These are phyloP conservation scores for Spongispora temasekensis DNA, from an alignment of 1,284 basidiomycete genomes.

Conservation along the genomic window DNA sequence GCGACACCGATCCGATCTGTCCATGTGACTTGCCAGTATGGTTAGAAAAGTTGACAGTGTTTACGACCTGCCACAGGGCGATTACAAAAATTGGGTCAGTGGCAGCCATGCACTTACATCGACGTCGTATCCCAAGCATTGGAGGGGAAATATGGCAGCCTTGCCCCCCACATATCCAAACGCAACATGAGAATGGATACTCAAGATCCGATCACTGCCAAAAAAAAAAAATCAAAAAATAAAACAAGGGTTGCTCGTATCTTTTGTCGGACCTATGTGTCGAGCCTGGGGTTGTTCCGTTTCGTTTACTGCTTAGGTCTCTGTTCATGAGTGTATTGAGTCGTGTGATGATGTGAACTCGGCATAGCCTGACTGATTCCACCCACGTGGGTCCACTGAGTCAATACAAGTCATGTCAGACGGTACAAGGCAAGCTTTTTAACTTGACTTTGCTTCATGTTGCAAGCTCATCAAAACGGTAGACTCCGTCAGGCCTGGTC, in stretches of 20 bases:
- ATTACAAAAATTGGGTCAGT: neutral
- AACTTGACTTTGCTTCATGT: neutral
- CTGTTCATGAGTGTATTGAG: no score
- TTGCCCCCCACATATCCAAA: slow-evolving; percentile 96
- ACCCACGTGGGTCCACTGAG: no score
- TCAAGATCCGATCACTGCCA: slow-evolving; percentile 56
- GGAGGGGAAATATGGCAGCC: slow-evolving; percentile 94
- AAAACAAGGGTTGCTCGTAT: no score
- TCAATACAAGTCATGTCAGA: slow-evolving; percentile 37
- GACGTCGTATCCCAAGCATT: slow-evolving; percentile 94
- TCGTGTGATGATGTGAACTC: no score
- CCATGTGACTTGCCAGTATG: slow-evolving; percentile 74
- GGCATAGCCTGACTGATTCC: no score
- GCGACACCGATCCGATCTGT: neutral
- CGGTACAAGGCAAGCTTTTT: slow-evolving; percentile 28
- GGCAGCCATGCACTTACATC: slow-evolving; percentile 68
- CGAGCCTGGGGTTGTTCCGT: neutral
- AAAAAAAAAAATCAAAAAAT: neutral
- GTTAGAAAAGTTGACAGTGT: slow-evolving; percentile 95
- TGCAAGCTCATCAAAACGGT: neutral
- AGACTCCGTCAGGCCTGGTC: slow-evolving; percentile 79
- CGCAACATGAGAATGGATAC: slow-evolving; percentile 92
- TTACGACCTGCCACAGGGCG: slow-evolving; percentile 78
- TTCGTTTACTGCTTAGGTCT: no score
- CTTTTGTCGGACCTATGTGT: no score